Evolutionary conservation across 106 monocot species (phyloP).

Genomic region (Dioscorea alata): DNA sequence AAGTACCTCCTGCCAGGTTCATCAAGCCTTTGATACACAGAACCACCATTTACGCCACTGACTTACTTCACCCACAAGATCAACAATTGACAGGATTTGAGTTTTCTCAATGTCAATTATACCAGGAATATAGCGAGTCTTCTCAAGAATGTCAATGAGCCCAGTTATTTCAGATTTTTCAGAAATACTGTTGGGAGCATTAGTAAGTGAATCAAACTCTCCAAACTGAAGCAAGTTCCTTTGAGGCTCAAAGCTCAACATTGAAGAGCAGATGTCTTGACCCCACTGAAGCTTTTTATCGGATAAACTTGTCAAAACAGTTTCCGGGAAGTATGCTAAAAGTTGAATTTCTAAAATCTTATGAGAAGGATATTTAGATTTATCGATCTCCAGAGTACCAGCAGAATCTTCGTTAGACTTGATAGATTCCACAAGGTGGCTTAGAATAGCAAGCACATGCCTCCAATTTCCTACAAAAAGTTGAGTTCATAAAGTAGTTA

Average conservation of each 20-base stretch:
- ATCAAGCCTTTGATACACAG: slow-evolving; percentile 83
- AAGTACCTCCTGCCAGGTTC: slow-evolving; percentile 82
- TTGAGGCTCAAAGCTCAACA: slow-evolving; percentile 18
- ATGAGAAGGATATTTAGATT: slow-evolving; percentile 9
- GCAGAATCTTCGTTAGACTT: slow-evolving; percentile 22
- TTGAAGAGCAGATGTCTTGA: slow-evolving; percentile 17
- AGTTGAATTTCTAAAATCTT: slow-evolving; percentile 49
- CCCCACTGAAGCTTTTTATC: slow-evolving; percentile 63
- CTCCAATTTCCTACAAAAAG: slow-evolving; percentile 77
- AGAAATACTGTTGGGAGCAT: slow-evolving; percentile 6
- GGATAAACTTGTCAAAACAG: background rate
- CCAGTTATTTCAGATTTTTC: slow-evolving; percentile 43
- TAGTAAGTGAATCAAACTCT: slow-evolving; percentile 14
- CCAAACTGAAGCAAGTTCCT: slow-evolving; percentile 19
- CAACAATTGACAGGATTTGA: slow-evolving; percentile 55
- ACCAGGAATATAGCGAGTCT: slow-evolving; percentile 7
- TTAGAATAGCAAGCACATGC: slow-evolving; percentile 52
- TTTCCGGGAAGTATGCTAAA: slow-evolving; percentile 44
- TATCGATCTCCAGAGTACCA: background rate
- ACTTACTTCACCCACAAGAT: slow-evolving; percentile 73
- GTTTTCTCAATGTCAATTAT: slow-evolving; percentile 44
- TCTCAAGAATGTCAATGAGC: slow-evolving; percentile 35
- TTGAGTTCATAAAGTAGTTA: slow-evolving; percentile 7
- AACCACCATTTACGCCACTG: slow-evolving; percentile 37
- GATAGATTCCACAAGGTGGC: slow-evolving; percentile 62